These are phyloP conservation scores for Metschnikowia lachancei DNA, from an alignment of 805 yeast genomes.

Conservation along the genomic window DNA sequence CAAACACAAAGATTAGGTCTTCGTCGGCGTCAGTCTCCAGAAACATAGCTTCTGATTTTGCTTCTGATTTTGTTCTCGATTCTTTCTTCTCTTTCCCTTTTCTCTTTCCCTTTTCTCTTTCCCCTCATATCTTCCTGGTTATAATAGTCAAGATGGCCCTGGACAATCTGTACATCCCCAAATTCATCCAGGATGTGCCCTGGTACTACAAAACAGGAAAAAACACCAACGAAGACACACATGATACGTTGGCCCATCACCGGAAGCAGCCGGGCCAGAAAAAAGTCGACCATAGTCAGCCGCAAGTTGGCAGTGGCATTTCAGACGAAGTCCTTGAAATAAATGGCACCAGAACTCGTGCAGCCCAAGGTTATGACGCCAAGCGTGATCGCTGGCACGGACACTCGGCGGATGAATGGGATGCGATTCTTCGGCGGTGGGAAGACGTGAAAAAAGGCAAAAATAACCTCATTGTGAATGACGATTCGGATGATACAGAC, in stretches of 20 bases:
- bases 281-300: conserved; percentile 45
- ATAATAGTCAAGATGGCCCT: background rate
- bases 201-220: conserved; percentile 33
- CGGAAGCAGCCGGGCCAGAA: conserved; percentile 40
- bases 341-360: conserved; percentile 20
- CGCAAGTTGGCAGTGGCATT: conserved; percentile 58
- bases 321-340: conserved; percentile 35
- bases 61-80: no score
- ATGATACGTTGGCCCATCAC: conserved; percentile 59
- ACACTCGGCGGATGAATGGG: conserved; percentile 62
- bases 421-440: conserved; percentile 48
- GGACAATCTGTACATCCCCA: conserved; percentile 35
- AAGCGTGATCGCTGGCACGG: conserved; percentile 84
- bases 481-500: conserved; percentile 36
- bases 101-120: no score
- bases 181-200: conserved; percentile 37
- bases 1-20: no score
- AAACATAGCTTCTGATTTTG: no score
- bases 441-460: conserved; percentile 24
- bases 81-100: no score
- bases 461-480: background rate
- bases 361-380: conserved; percentile 55
- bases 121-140: no score
- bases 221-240: background rate
- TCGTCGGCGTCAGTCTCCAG: no score